Evolutionary conservation across 345 rosid species (phyloP).

Genomic region (Heritiera fomes): DNA sequence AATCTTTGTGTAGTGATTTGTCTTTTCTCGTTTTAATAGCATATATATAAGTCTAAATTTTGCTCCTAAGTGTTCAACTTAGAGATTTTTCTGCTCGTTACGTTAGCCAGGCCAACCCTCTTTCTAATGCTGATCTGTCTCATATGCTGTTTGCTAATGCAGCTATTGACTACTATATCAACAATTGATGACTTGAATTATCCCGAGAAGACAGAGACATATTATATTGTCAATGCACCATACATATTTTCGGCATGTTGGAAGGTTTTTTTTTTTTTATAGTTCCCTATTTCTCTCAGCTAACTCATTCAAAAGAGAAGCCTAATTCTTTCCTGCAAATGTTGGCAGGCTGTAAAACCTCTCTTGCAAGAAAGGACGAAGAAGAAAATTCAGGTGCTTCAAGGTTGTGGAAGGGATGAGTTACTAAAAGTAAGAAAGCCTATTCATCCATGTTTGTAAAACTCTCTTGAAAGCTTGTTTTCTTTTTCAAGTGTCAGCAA

Average conservation of each 20-base stretch:
- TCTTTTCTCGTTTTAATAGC: background rate
- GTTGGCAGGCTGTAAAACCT: constrained; percentile 73
- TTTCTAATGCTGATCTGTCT: constrained; percentile 12
- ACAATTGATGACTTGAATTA: constrained; percentile 91
- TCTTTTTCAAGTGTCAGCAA: background rate
- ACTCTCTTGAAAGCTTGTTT: constrained; percentile 3
- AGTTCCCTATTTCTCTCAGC: background rate
- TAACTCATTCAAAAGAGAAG: background rate
- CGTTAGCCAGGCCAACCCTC: background rate
- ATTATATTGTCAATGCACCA: constrained; percentile 87
- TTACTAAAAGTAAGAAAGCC: constrained; percentile 62
- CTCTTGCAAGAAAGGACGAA: constrained; percentile 89
- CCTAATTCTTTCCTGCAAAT: constrained; percentile 8
- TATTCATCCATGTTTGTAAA: background rate
- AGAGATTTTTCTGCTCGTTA: background rate
- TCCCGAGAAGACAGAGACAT: constrained; percentile 92
- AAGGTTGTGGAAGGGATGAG: constrained; percentile 81
- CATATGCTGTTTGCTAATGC: constrained; percentile 32
- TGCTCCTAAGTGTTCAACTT: background rate
- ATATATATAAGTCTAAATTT: background rate
- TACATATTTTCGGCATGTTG: constrained; percentile 90
- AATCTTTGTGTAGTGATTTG: background rate
- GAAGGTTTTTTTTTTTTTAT: constrained; percentile 56
- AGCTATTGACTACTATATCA: constrained; percentile 78
- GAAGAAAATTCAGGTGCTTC: constrained; percentile 83